A percentile compares a stretch with the other conserved stretches of the same genome.
Conservation (phyloP, 2,329 filamentous ascomycete genomes). For the Fusarium chaquense region DNA sequence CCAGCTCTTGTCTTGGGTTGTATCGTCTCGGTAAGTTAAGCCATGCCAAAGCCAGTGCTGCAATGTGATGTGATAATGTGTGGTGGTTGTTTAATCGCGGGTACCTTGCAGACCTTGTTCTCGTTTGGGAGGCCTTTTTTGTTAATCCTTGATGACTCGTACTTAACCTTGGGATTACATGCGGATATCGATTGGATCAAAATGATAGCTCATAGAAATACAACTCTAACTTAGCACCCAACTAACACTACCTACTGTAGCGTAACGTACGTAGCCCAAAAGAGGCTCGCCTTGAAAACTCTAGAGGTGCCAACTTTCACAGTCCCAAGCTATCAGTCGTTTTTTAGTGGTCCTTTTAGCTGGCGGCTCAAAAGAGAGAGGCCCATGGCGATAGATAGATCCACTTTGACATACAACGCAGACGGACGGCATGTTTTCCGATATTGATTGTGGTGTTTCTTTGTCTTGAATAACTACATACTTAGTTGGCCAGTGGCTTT, state of each 20-base stretch:
- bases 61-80: conserved; percentile 16
- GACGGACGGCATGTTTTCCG: neutral
- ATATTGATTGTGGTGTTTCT: neutral
- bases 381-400: neutral
- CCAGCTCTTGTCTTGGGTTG: conserved; percentile 2
- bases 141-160: conserved; percentile 29
- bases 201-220: conserved; percentile 33
- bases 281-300: conserved; percentile 7
- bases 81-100: conserved; percentile 36
- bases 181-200: conserved; percentile 24
- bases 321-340: neutral
- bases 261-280: neutral
- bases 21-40: neutral
- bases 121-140: conserved; percentile 6
- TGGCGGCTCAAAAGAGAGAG: conserved; percentile 6
- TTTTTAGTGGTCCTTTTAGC: neutral
- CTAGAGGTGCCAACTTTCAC: neutral
- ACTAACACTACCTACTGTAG: neutral
- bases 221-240: conserved; percentile 1
- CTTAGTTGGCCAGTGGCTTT: neutral
- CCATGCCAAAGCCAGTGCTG: neutral
- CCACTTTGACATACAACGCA: neutral
- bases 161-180: neutral
- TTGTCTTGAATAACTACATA: conserved; percentile 18
- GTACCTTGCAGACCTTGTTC: conserved; percentile 45